Percentiles rank a stretch among this genome's conserved stretches.
phyloP scores from a whole-genome alignment of 345 rosid species.

The Lepidium didymum region DNA sequence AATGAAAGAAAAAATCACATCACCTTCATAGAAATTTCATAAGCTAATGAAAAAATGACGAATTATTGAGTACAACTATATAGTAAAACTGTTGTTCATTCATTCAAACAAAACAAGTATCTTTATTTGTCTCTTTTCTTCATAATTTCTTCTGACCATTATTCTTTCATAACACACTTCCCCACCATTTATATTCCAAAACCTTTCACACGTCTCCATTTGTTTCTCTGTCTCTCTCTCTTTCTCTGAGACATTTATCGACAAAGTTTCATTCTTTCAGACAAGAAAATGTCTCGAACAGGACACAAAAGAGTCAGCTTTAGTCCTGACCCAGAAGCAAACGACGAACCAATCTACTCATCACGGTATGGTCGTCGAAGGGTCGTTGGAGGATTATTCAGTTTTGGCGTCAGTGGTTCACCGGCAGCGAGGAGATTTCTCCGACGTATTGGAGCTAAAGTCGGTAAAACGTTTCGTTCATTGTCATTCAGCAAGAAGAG shows the following conservation, averaged over 20 bases:
- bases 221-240: background rate
- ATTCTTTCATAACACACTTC: conserved; percentile 2
- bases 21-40: background rate
- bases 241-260: background rate
- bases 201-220: conserved; percentile 22
- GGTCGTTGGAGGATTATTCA: conserved; percentile 35
- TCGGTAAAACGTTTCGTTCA: conserved; percentile 39
- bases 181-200: background rate
- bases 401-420: conserved; percentile 21
- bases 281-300: conserved; percentile 49
- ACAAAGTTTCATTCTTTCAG: conserved; percentile 7
- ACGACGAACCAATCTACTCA: conserved; percentile 14
- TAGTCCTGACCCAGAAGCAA: conserved; percentile 44
- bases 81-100: no score
- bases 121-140: background rate
- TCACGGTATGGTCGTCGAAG: conserved; percentile 25
- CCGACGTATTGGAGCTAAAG: conserved; percentile 45
- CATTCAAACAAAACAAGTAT: background rate
- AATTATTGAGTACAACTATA: background rate
- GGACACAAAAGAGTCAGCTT: conserved; percentile 54
- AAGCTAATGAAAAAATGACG: background rate
- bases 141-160: background rate
- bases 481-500: conserved; percentile 35
- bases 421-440: conserved; percentile 32
- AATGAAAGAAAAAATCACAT: background rate